These are phyloP conservation scores for Mycena crocata DNA, from an alignment of 768 basidiomycete genomes.

Conservation along the genomic window DNA sequence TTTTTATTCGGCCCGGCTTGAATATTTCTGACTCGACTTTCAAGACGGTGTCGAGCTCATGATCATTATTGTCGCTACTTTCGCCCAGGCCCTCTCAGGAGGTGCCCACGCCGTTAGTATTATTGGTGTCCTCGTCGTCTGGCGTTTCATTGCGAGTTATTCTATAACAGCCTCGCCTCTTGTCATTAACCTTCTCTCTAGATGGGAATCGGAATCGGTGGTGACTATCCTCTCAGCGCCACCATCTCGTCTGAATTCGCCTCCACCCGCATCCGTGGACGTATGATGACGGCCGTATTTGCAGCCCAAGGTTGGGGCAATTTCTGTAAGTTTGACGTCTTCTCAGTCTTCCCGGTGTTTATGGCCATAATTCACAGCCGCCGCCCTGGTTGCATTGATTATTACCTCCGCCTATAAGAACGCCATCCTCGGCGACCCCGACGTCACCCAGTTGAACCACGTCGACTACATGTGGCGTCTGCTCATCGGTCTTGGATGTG, in stretches of 20 bases:
- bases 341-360: background rate
- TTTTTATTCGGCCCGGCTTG: conserved; percentile 20
- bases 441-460: conserved; percentile 51
- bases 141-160: conserved; percentile 77
- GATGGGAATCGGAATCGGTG: conserved; percentile 89
- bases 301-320: conserved; percentile 91
- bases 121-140: conserved; percentile 81
- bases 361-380: conserved; percentile 50
- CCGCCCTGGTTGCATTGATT: conserved; percentile 74
- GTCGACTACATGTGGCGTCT: conserved; percentile 89
- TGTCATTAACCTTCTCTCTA: conserved; percentile 30
- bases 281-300: conserved; percentile 92
- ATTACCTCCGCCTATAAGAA: conserved; percentile 77
- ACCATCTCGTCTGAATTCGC: conserved; percentile 94
- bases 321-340: conserved; percentile 68
- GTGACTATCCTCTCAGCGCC: conserved; percentile 88
- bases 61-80: conserved; percentile 84
- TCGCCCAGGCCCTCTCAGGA: conserved; percentile 83
- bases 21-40: conserved; percentile 3
- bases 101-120: conserved; percentile 74
- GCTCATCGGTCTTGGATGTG: conserved; percentile 87
- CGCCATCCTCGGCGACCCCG: conserved; percentile 56
- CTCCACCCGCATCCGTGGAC: conserved; percentile 77
- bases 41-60: conserved; percentile 79
- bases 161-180: background rate